phyloP scores from a whole-genome alignment of 495 filamentous ascomycete genomes.

The Penicillium odoratum region DNA sequence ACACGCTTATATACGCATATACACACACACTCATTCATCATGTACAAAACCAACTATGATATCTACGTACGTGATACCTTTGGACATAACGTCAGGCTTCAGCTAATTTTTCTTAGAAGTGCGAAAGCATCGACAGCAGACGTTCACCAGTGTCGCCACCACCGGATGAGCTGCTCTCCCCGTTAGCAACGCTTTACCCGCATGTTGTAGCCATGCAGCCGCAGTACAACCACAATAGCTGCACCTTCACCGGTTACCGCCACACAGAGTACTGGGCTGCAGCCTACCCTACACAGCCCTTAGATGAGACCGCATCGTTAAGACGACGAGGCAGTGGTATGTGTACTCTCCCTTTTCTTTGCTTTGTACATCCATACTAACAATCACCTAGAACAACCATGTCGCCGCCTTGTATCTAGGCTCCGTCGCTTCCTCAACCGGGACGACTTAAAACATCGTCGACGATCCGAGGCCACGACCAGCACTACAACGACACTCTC shows the following conservation, averaged over 20 bases:
- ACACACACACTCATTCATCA: slow-evolving; percentile 22
- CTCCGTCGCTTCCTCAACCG: slow-evolving; percentile 35
- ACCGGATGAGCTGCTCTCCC: slow-evolving; percentile 38
- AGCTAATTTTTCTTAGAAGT: slow-evolving; percentile 12
- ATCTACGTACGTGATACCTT: slow-evolving; percentile 30
- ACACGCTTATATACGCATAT: not conserved
- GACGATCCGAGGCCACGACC: slow-evolving; percentile 20
- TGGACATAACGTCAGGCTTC: not conserved
- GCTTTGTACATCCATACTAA: slow-evolving; percentile 4
- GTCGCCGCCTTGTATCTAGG: slow-evolving; percentile 33
- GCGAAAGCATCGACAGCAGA: slow-evolving; percentile 29
- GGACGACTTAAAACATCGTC: slow-evolving; percentile 30
- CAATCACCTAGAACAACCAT: slow-evolving; percentile 12
- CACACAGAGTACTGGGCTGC: slow-evolving; percentile 42
- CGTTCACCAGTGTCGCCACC: slow-evolving; percentile 25
- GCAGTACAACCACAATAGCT: slow-evolving; percentile 34
- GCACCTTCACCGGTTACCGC: slow-evolving; percentile 41
- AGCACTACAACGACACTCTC: slow-evolving; percentile 13
- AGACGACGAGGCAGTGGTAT: slow-evolving; percentile 32
- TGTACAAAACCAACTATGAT: slow-evolving; percentile 50
- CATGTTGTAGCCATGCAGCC: slow-evolving; percentile 43
- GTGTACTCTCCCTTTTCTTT: slow-evolving; percentile 4
- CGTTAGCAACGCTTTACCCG: slow-evolving; percentile 41
- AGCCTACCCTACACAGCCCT: slow-evolving; percentile 32
- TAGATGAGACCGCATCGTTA: slow-evolving; percentile 19